Conservation (phyloP, 352 stramenopile species). For the Phytophthora melonis region DNA sequence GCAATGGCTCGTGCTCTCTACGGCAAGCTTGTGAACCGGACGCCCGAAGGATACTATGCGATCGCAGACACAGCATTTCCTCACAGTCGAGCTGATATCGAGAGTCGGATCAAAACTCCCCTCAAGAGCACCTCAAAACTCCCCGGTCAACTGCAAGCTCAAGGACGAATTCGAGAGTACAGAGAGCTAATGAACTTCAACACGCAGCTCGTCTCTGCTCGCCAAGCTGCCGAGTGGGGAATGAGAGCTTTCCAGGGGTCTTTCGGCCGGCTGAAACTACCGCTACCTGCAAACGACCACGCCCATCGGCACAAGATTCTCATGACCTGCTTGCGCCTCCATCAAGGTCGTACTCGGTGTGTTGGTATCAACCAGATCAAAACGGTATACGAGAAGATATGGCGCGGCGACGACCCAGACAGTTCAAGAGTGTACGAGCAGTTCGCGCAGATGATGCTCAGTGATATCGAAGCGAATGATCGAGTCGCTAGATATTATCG, state of each 20-base stretch:
- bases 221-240: conserved; percentile 33
- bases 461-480: conserved; percentile 10
- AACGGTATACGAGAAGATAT: conserved; percentile 32
- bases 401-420: conserved; percentile 4
- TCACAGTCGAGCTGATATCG: background rate
- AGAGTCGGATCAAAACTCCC: conserved; percentile 18
- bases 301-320: background rate
- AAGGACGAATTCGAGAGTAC: background rate
- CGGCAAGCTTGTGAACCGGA: conserved; percentile 17
- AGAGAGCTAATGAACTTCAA: background rate
- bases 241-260: conserved; percentile 30
- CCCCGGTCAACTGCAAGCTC: background rate
- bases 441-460: conserved; percentile 12
- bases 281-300: conserved; percentile 21
- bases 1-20: conserved; percentile 22
- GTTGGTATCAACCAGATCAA: conserved; percentile 37
- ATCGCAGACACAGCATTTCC: conserved; percentile 37
- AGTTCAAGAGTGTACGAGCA: conserved; percentile 7
- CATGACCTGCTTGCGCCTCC: background rate
- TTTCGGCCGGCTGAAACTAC: conserved; percentile 30
- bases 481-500: background rate
- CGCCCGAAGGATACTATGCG: conserved; percentile 20
- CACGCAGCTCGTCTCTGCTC: conserved; percentile 20
- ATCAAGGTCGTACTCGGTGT: conserved; percentile 18
- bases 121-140: conserved; percentile 21